Conservation (phyloP, 192 early-diverging fungal species). For the Entomortierella chlamydospora region DNA sequence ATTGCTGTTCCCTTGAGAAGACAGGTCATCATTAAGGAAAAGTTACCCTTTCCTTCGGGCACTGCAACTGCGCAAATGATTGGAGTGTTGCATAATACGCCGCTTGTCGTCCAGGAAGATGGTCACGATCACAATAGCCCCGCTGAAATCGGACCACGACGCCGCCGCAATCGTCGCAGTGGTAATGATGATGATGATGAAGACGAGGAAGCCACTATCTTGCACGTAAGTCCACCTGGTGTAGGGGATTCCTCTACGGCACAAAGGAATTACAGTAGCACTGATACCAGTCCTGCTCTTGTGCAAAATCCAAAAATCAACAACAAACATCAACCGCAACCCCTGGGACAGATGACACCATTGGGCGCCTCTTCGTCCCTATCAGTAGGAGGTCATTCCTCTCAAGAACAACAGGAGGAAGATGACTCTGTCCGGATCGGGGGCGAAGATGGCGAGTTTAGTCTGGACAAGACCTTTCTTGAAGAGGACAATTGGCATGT, state of each 20-base stretch:
- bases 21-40: slow-evolving; percentile 83
- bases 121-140: not conserved
- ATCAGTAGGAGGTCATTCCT: not conserved
- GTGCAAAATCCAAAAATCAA: slow-evolving; percentile 4
- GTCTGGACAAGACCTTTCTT: slow-evolving; percentile 43
- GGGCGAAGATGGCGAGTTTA: slow-evolving; percentile 51
- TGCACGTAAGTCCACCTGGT: slow-evolving; percentile 25
- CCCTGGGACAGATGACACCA: slow-evolving; percentile 28
- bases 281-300: not conserved
- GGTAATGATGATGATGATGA: not conserved
- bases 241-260: not conserved
- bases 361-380: slow-evolving; percentile 20
- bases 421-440: slow-evolving; percentile 19
- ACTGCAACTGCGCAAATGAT: slow-evolving; percentile 92
- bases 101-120: slow-evolving; percentile 54
- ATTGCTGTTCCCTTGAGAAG: slow-evolving; percentile 84
- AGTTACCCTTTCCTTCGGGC: slow-evolving; percentile 86
- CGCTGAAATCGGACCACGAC: not conserved
- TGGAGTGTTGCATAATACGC: slow-evolving; percentile 72
- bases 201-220: slow-evolving; percentile 2
- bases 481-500: slow-evolving; percentile 69
- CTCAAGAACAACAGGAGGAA: not conserved
- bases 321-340: slow-evolving; percentile 4
- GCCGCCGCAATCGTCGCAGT: not conserved
- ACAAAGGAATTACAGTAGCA: slow-evolving; percentile 6